phyloP scores from a whole-genome alignment of 2,329 filamentous ascomycete genomes.

The Diaporthe australafricana region DNA sequence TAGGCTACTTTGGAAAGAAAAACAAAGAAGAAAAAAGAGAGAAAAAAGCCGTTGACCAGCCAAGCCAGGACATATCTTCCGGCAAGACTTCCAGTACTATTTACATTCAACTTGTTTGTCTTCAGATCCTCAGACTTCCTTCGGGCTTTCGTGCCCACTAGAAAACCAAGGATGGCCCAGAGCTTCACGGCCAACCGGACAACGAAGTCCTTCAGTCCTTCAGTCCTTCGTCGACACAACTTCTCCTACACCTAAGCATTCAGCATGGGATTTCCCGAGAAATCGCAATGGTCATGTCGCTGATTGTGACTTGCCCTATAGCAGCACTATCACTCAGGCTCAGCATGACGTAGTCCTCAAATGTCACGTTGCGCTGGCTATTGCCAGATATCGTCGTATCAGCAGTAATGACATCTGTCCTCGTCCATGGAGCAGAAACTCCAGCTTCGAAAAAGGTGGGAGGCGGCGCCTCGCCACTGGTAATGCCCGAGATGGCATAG shows the following conservation, averaged over 20 bases:
- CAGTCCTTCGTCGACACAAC: background rate
- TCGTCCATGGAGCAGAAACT: background rate
- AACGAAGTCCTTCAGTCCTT: constrained; percentile 9
- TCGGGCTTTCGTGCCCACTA: background rate
- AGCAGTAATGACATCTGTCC: background rate
- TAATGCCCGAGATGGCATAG: background rate
- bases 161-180: background rate
- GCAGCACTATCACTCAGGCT: background rate
- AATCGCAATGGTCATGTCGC: background rate
- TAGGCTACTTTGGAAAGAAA: no score
- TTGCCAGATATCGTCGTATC: background rate
- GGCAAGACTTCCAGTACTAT: background rate
- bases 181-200: constrained; percentile 8
- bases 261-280: background rate
- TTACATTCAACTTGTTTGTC: background rate
- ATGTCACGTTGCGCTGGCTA: background rate
- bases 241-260: background rate
- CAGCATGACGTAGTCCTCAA: background rate
- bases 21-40: no score
- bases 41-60: background rate
- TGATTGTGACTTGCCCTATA: background rate
- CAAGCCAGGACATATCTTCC: background rate
- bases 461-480: background rate
- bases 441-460: background rate
- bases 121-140: background rate